Evolutionary conservation across 257 asterid species (phyloP).

Genomic region (Cinchona pubescens): DNA sequence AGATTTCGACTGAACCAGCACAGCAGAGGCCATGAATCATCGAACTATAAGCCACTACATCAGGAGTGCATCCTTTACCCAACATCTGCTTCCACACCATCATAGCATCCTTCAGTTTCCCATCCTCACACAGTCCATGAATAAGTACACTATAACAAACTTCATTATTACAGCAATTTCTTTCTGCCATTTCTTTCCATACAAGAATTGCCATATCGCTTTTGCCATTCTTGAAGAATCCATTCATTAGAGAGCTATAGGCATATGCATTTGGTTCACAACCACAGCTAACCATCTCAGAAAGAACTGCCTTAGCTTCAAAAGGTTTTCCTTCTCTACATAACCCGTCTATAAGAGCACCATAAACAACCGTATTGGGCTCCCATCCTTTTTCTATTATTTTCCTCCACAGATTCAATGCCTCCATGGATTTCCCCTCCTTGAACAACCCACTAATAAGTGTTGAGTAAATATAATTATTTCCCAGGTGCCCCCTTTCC

Average conservation of each 20-base stretch:
- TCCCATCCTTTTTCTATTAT: conserved; percentile 61
- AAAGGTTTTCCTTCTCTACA: conserved; percentile 60
- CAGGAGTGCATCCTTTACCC: conserved; percentile 66
- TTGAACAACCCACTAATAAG: conserved; percentile 83
- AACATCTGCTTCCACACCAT: conserved; percentile 74
- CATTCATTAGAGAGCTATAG: conserved; percentile 77
- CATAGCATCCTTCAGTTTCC: conserved; percentile 69
- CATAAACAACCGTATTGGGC: conserved; percentile 73
- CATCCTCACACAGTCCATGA: conserved; percentile 70
- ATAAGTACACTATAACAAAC: conserved; percentile 76
- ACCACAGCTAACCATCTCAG: conserved; percentile 54
- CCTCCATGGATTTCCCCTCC: conserved; percentile 63
- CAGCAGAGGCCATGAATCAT: conserved; percentile 82
- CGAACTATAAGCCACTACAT: conserved; percentile 79
- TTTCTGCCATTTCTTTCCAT: conserved; percentile 70
- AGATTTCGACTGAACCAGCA: conserved; percentile 57
- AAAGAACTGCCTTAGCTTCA: conserved; percentile 58
- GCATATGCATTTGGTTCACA: conserved; percentile 68
- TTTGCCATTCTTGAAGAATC: conserved; percentile 67
- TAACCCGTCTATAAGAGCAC: conserved; percentile 82
- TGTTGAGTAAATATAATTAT: conserved; percentile 65
- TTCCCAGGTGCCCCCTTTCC: conserved; percentile 59
- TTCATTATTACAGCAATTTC: conserved; percentile 43
- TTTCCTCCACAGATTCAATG: conserved; percentile 53
- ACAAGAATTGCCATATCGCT: conserved; percentile 59